Evolutionary conservation across 768 basidiomycete genomes (phyloP).

Genomic region (Leccinum arenicola): DNA sequence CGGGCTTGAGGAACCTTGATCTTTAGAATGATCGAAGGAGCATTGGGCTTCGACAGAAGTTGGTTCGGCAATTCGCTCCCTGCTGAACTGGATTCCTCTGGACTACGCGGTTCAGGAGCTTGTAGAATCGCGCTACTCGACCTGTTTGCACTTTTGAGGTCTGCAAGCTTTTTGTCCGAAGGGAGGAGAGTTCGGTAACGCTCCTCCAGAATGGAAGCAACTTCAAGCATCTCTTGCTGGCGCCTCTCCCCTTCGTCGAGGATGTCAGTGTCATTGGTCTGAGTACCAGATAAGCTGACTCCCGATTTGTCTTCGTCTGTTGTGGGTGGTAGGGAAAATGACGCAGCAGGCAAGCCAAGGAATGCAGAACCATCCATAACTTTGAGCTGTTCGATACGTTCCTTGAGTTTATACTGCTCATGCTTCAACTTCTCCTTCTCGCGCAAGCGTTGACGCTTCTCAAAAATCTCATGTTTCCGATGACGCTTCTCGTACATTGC

Average conservation of each 20-base stretch:
- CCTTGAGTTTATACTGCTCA: slow-evolving; percentile 88
- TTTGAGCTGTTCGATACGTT: slow-evolving; percentile 80
- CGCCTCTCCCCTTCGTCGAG: slow-evolving; percentile 71
- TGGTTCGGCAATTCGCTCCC: slow-evolving; percentile 9
- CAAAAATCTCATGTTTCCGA: slow-evolving; percentile 81
- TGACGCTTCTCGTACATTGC: slow-evolving; percentile 79
- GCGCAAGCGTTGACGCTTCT: slow-evolving; percentile 79
- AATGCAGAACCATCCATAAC: slow-evolving; percentile 73
- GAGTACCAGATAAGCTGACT: slow-evolving; percentile 30
- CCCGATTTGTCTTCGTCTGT: slow-evolving; percentile 28
- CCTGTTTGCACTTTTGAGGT: slow-evolving; percentile 26
- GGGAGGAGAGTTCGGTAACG: slow-evolving; percentile 76
- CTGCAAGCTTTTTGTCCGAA: slow-evolving; percentile 49
- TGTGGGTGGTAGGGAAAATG: slow-evolving; percentile 44
- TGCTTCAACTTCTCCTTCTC: slow-evolving; percentile 92
- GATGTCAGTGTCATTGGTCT: slow-evolving; percentile 37
- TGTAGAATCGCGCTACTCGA: slow-evolving; percentile 12
- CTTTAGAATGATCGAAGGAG: slow-evolving; percentile 32
- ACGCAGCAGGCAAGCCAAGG: slow-evolving; percentile 55
- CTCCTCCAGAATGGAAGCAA: slow-evolving; percentile 62
- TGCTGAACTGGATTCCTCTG: slow-evolving; percentile 13
- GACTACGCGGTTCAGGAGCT: slow-evolving; percentile 15
- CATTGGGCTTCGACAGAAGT: slow-evolving; percentile 15
- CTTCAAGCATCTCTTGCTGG: slow-evolving; percentile 68
- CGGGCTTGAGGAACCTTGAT: slow-evolving; percentile 33